Evolutionary conservation across 768 basidiomycete genomes (phyloP).

Genomic region (Boletus vermiculosoides): DNA sequence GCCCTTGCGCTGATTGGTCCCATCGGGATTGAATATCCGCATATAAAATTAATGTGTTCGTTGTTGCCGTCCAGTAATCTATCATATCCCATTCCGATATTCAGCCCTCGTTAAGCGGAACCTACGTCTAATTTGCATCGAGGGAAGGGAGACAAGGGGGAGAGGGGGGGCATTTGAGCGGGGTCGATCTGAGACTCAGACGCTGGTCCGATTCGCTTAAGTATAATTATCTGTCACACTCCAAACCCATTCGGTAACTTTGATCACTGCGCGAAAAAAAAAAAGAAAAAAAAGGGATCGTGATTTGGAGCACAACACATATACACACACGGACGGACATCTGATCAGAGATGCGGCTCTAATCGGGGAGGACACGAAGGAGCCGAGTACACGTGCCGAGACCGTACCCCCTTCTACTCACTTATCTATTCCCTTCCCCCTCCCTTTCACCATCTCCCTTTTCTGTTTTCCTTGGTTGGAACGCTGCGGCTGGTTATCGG

Average conservation of each 20-base stretch:
- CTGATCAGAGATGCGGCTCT: conserved; percentile 4
- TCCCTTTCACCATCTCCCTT: too few species aligned
- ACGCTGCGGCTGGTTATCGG: too few species aligned
- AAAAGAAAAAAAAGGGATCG: neutral
- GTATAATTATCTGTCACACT: conserved; percentile 5
- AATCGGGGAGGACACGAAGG: conserved; percentile 3
- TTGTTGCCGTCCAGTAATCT: neutral
- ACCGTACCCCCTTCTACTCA: too few species aligned
- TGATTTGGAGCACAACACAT: neutral
- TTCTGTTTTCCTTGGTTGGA: neutral
- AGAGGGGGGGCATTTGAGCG: conserved; percentile 1
- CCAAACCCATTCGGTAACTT: conserved; percentile 23
- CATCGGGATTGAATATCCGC: conserved; percentile 13
- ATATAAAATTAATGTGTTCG: neutral
- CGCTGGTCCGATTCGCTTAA: conserved; percentile 1
- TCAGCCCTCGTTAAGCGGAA: conserved; percentile 8
- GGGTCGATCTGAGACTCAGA: conserved; percentile 9
- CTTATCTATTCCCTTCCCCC: neutral
- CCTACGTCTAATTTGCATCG: conserved; percentile 15
- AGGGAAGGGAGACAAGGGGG: neutral
- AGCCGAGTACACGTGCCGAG: conserved; percentile 15
- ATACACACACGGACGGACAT: neutral
- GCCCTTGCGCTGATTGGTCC: conserved; percentile 13
- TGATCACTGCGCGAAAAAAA: neutral
- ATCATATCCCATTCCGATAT: conserved; percentile 3